Conservation (phyloP, 2,329 filamentous ascomycete species). For the Lecanicillium sp. region DNA sequence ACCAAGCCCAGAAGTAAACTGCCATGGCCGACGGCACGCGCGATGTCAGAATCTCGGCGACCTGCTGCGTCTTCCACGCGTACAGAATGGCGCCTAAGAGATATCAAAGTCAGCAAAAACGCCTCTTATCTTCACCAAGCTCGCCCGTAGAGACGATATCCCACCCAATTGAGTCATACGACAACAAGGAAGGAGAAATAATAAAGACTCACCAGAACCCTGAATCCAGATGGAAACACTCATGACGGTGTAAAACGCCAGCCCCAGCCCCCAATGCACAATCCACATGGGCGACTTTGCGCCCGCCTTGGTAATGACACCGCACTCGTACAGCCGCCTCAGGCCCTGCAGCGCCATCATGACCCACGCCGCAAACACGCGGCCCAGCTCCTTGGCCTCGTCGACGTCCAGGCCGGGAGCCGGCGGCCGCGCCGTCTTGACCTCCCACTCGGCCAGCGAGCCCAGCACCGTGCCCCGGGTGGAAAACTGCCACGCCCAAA, state of each 20-base stretch:
- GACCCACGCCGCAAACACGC: conserved; percentile 59
- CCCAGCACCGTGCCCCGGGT: conserved; percentile 45
- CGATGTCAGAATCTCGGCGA: conserved; percentile 13
- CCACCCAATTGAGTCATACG: not conserved
- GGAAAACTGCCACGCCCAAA: conserved; percentile 65
- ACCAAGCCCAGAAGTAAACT: conserved; percentile 62
- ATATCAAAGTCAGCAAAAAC: not conserved
- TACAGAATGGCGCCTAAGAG: conserved; percentile 23
- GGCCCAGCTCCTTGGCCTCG: conserved; percentile 45
- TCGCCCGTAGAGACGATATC: too few relatives aligned
- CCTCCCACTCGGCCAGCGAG: conserved; percentile 30
- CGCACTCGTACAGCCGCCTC: conserved; percentile 70
- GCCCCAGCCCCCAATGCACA: conserved; percentile 72
- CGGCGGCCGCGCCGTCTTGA: conserved; percentile 19
- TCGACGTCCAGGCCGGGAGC: not conserved
- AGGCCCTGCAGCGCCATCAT: conserved; percentile 70
- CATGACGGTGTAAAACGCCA: conserved; percentile 68
- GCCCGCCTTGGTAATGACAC: conserved; percentile 51
- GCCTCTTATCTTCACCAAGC: too few relatives aligned
- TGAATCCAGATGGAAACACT: conserved; percentile 80
- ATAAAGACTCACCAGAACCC: conserved; percentile 53
- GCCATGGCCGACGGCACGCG: conserved; percentile 39
- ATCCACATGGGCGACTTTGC: conserved; percentile 71
- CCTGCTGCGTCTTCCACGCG: conserved; percentile 20
- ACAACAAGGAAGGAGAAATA: not conserved